Conservation (phyloP, 1,284 basidiomycete species). For the Ganoderma meredithae region DNA sequence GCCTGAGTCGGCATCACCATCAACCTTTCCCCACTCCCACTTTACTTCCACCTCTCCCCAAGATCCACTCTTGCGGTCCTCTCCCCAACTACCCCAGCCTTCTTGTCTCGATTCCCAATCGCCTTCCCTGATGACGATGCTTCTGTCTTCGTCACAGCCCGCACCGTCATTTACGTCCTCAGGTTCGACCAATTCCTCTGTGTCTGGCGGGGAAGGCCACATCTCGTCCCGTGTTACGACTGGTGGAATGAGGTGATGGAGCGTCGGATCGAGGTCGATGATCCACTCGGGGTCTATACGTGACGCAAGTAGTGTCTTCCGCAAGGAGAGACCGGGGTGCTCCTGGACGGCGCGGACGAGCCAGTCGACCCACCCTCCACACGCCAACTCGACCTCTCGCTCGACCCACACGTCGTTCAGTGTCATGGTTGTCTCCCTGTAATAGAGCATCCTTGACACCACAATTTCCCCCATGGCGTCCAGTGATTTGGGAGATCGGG, state of each 20-base stretch:
- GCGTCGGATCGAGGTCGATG: slow-evolving; percentile 41
- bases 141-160: slow-evolving; percentile 2
- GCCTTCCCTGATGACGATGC: neutral
- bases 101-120: neutral
- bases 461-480: slow-evolving; percentile 61
- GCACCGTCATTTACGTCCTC: slow-evolving; percentile 20
- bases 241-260: slow-evolving; percentile 24
- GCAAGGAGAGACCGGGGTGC: slow-evolving; percentile 40
- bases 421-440: slow-evolving; percentile 56
- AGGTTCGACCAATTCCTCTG: slow-evolving; percentile 16
- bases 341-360: slow-evolving; percentile 58
- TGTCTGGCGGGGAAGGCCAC: slow-evolving; percentile 23
- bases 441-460: slow-evolving; percentile 59
- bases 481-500: slow-evolving; percentile 50
- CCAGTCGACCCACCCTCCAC: slow-evolving; percentile 74
- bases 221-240: slow-evolving; percentile 2
- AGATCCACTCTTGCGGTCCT: neutral
- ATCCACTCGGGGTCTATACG: slow-evolving; percentile 46
- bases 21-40: neutral
- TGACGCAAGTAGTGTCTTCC: slow-evolving; percentile 15
- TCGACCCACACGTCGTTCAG: slow-evolving; percentile 79
- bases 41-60: neutral
- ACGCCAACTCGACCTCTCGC: slow-evolving; percentile 60
- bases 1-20: neutral
- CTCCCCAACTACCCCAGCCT: slow-evolving; percentile 1